A percentile compares a stretch with the other conserved stretches of the same genome.
Conservation (phyloP, 2,329 filamentous ascomycete genomes). For the Colletotrichum siamense region DNA sequence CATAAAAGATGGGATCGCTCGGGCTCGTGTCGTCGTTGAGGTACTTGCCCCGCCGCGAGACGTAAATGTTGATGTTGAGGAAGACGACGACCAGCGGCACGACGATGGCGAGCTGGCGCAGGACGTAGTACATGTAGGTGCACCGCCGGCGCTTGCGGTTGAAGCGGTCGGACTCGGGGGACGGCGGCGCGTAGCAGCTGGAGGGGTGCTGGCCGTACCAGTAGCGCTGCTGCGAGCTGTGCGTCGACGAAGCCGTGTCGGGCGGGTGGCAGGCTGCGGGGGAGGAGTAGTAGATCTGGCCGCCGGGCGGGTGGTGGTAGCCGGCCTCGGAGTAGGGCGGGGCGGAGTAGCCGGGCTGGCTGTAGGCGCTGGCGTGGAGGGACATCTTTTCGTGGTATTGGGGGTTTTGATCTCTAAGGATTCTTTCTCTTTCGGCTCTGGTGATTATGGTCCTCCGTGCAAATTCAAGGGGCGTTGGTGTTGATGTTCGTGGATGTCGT, state of each 20-base stretch:
- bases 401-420: neutral
- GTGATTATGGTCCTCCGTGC: neutral
- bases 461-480: neutral
- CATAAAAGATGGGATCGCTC: conserved; percentile 16
- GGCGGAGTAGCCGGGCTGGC: conserved; percentile 12
- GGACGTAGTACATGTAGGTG: conserved; percentile 37
- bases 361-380: conserved; percentile 12
- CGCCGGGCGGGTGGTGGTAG: conserved; percentile 12
- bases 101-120: conserved; percentile 47
- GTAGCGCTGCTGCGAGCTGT: neutral
- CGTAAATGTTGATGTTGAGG: conserved; percentile 24
- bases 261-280: neutral
- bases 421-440: neutral
- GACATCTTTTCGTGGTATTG: neutral
- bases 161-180: conserved; percentile 11
- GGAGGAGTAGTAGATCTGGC: conserved; percentile 17
- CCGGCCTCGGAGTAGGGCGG: conserved; percentile 17
- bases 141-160: conserved; percentile 31
- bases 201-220: conserved; percentile 14
- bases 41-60: conserved; percentile 19
- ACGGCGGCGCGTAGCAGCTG: neutral
- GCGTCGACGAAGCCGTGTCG: neutral
- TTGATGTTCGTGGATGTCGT: neutral
- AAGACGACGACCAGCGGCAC: conserved; percentile 18
- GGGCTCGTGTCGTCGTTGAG: conserved; percentile 20